These are phyloP conservation scores for Exserohilum rostratum DNA, from an alignment of 2,329 filamentous ascomycete genomes.

Conservation along the genomic window DNA sequence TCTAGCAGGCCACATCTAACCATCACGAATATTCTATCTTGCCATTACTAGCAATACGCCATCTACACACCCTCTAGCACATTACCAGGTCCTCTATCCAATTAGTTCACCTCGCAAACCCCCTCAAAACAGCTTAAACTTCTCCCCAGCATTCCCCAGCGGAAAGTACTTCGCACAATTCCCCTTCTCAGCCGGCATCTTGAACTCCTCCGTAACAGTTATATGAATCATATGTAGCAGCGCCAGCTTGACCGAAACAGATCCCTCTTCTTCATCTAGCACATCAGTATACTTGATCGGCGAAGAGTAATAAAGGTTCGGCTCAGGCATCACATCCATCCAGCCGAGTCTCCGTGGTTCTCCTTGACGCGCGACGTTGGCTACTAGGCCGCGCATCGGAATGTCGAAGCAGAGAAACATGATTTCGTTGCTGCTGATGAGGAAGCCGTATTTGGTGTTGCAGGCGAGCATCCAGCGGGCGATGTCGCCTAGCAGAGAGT, in stretches of 20 bases:
- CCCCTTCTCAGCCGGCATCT: constrained; percentile 12
- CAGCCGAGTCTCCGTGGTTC: not conserved
- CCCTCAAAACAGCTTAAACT: not conserved
- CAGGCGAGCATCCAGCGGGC: constrained; percentile 26
- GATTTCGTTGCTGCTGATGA: constrained; percentile 26
- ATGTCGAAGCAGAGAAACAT: constrained; percentile 23
- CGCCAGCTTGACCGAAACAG: constrained; percentile 15
- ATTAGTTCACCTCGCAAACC: not conserved
- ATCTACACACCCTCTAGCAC: not conserved
- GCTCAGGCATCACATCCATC: constrained; percentile 10
- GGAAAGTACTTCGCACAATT: constrained; percentile 12
- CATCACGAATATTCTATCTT: too few relatives aligned
- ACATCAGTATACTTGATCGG: constrained; percentile 19
- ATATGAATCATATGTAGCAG: constrained; percentile 19
- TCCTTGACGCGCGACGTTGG: not conserved
- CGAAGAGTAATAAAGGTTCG: constrained; percentile 18
- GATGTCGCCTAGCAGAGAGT: constrained; percentile 19
- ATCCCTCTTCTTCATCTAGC: constrained; percentile 4
- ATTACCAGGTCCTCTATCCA: not conserved
- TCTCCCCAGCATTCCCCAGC: constrained; percentile 11
- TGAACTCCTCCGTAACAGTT: constrained; percentile 4
- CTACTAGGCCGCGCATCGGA: not conserved
- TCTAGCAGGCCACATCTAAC: not conserved
- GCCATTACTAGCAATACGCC: not conserved
- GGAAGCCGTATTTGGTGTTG: constrained; percentile 23